These are phyloP conservation scores for Zygosaccharomyces gambellarensis DNA, from an alignment of 805 yeast genomes.

Conservation along the genomic window DNA sequence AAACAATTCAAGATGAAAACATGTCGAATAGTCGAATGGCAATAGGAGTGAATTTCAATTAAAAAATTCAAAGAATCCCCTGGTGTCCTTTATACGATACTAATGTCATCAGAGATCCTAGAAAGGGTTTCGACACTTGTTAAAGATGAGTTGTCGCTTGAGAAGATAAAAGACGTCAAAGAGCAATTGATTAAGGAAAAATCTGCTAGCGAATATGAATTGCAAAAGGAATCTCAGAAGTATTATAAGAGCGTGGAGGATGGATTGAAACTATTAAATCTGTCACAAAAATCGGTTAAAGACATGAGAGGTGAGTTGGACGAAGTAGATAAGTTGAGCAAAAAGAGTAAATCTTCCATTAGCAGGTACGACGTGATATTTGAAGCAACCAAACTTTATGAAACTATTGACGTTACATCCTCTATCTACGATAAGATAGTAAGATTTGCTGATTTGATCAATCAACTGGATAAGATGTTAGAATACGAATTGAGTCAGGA, in stretches of 20 bases:
- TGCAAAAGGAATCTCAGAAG: conserved; percentile 62
- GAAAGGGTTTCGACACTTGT: conserved; percentile 33
- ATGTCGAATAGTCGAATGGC: neutral
- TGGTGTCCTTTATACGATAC: neutral
- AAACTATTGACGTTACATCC: conserved; percentile 66
- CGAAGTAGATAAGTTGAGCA: conserved; percentile 45
- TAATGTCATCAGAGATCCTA: conserved; percentile 25
- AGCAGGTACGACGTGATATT: conserved; percentile 65
- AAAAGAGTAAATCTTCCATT: conserved; percentile 55
- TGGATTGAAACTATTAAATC: conserved; percentile 37
- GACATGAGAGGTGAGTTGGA: conserved; percentile 43
- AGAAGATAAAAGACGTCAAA: conserved; percentile 47
- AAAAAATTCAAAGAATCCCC: neutral
- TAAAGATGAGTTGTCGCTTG: conserved; percentile 47
- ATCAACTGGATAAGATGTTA: conserved; percentile 49
- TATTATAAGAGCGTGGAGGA: conserved; percentile 54
- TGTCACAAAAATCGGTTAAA: conserved; percentile 44
- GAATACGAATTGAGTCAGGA: conserved; percentile 37
- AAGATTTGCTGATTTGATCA: conserved; percentile 48
- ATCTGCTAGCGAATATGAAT: conserved; percentile 66
- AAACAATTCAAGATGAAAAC: neutral
- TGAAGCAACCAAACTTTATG: conserved; percentile 61
- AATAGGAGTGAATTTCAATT: neutral
- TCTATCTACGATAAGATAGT: conserved; percentile 59
- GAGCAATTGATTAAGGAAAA: conserved; percentile 64